These are phyloP conservation scores for Diospyros kaki DNA, from an alignment of 148 eudicot genomes.

Conservation along the genomic window DNA sequence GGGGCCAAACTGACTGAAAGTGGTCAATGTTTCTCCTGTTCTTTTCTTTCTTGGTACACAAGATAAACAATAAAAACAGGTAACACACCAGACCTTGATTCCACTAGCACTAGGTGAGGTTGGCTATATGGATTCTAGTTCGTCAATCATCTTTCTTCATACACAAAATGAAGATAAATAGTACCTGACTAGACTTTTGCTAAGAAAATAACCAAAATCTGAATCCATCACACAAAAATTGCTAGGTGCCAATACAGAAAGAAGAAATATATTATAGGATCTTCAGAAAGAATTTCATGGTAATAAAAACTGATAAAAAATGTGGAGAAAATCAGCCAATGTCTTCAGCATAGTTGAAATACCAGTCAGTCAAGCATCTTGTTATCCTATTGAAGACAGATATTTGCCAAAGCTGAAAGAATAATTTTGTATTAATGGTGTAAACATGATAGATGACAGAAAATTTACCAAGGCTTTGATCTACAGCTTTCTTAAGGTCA, in stretches of 20 bases:
- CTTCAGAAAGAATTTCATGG: not conserved
- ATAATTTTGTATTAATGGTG: not conserved
- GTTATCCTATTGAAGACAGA: too few species aligned
- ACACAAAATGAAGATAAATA: not conserved
- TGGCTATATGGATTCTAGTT: too few species aligned
- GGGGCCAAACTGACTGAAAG: not conserved
- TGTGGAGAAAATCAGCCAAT: too few species aligned
- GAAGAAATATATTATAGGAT: not conserved
- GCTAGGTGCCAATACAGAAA: not conserved
- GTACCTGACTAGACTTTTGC: not conserved
- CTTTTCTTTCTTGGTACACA: not conserved
- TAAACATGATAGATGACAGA: not conserved
- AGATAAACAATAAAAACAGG: too few species aligned
- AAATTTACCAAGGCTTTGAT: conserved; percentile 79
- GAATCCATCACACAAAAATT: not conserved
- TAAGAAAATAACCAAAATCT: not conserved
- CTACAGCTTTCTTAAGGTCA: conserved; percentile 76
- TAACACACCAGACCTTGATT: too few species aligned
- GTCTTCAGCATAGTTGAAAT: not conserved
- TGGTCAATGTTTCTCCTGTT: too few species aligned
- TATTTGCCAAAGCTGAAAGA: not conserved
- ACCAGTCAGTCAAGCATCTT: too few species aligned
- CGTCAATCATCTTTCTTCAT: not conserved
- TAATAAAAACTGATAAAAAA: not conserved
- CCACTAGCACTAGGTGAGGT: too few species aligned